Percentiles rank a stretch among this genome's conserved stretches.
These are phyloP conservation scores for Kodamaea plutei DNA, from an alignment of 1,139 yeast genomes.

Conservation along the genomic window DNA sequence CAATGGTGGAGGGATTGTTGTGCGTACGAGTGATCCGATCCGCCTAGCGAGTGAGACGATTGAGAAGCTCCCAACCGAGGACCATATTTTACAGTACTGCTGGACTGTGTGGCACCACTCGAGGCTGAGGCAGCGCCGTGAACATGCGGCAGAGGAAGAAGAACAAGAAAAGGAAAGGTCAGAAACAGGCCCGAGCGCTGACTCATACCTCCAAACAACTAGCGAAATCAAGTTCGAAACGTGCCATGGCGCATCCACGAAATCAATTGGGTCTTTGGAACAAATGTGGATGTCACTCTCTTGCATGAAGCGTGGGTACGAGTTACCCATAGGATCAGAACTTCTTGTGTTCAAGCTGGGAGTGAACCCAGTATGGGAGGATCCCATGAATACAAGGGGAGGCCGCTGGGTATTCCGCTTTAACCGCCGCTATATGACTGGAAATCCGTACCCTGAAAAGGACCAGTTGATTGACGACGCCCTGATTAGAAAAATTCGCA, in stretches of 20 bases:
- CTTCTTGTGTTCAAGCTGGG: conserved; percentile 60
- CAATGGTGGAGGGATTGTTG: conserved; percentile 1
- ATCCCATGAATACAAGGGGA: conserved; percentile 57
- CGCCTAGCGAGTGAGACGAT: conserved; percentile 33
- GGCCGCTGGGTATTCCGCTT: conserved; percentile 66
- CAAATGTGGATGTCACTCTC: conserved; percentile 58
- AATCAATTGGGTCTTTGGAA: conserved; percentile 49
- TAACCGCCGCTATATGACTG: conserved; percentile 24
- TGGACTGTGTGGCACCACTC: conserved; percentile 51
- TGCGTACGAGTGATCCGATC: conserved; percentile 35
- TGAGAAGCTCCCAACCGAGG: conserved; percentile 23
- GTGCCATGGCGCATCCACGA: conserved; percentile 21
- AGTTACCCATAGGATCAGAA: conserved; percentile 53
- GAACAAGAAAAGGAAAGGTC: conserved; percentile 4
- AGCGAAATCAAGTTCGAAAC: conserved; percentile 31
- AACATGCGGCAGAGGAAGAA: conserved; percentile 14
- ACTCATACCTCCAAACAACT: conserved; percentile 41
- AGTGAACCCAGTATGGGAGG: conserved; percentile 70
- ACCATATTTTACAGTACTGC: conserved; percentile 44
- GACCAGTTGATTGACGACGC: conserved; percentile 9
- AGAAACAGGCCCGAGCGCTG: conserved; percentile 26
- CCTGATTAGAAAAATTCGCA: conserved; percentile 22
- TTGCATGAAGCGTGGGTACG: conserved; percentile 44
- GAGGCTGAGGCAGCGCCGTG: conserved; percentile 25
- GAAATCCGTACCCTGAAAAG: conserved; percentile 10